phyloP scores from a whole-genome alignment of 768 basidiomycete genomes.

The Lactifluus echinatus region DNA sequence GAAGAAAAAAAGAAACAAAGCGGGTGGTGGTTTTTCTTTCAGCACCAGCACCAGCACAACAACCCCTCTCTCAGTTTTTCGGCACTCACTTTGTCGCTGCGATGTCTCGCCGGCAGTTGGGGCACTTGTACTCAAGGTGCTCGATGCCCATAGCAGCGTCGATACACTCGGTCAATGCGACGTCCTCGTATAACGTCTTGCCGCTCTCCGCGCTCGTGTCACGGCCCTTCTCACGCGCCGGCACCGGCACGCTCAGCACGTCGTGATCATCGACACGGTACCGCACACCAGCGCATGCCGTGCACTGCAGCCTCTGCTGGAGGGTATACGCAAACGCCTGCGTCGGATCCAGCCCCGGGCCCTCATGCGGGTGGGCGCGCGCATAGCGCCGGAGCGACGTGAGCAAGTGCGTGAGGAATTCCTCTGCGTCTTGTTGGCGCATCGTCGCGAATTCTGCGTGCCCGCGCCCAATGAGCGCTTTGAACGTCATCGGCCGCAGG shows the following conservation, averaged over 20 bases:
- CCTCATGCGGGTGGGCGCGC: conserved; percentile 36
- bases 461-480: conserved; percentile 82
- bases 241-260: conserved; percentile 71
- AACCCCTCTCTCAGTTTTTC: too few relatives aligned
- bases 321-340: conserved; percentile 69
- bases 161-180: conserved; percentile 53
- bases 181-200: conserved; percentile 54
- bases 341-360: conserved; percentile 51
- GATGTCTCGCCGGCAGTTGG: conserved; percentile 59
- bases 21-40: too few relatives aligned
- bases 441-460: conserved; percentile 94
- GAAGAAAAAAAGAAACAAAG: neutral
- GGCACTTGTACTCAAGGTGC: conserved; percentile 73
- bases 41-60: too few relatives aligned
- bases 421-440: conserved; percentile 95
- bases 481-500: conserved; percentile 74
- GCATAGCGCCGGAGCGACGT: conserved; percentile 60
- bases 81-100: conserved; percentile 59
- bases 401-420: conserved; percentile 81
- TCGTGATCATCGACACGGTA: conserved; percentile 75
- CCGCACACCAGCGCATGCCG: conserved; percentile 67
- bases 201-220: conserved; percentile 55
- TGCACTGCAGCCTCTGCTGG: conserved; percentile 84
- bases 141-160: conserved; percentile 51
- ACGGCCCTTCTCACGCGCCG: conserved; percentile 48